Percentiles rank a stretch among this genome's conserved stretches.
phyloP scores from a whole-genome alignment of 192 early-diverging fungal genomes.

The Oehlia diaphana region DNA sequence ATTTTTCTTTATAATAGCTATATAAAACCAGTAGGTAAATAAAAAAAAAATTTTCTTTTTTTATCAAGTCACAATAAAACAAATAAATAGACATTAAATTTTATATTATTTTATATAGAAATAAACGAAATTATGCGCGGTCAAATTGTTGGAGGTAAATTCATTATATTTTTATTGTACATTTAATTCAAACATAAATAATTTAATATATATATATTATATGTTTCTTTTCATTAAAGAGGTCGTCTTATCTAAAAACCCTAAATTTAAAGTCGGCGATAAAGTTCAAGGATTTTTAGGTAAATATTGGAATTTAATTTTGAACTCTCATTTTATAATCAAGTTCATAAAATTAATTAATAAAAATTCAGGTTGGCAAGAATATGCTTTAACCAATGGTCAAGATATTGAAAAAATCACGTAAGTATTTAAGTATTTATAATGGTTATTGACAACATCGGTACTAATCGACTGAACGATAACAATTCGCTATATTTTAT shows the following conservation, averaged over 20 bases:
- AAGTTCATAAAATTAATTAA: neutral
- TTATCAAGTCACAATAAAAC: no score
- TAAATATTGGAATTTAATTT: neutral
- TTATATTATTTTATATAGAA: slow-evolving; percentile 26
- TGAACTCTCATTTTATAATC: neutral
- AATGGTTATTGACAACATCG: no score
- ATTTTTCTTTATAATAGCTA: neutral
- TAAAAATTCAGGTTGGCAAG: slow-evolving; percentile 43
- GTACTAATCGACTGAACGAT: no score
- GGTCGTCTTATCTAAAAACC: slow-evolving; percentile 42
- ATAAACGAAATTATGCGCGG: slow-evolving; percentile 50
- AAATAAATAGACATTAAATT: neutral
- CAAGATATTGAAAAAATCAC: slow-evolving; percentile 39
- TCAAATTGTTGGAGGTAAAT: slow-evolving; percentile 30
- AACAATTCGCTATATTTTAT: no score
- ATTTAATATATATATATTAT: neutral
- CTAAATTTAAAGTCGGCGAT: slow-evolving; percentile 41
- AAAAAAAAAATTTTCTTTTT: neutral
- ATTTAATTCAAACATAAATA: neutral
- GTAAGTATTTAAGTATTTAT: slow-evolving; percentile 15
- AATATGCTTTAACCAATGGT: slow-evolving; percentile 47
- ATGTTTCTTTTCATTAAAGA: slow-evolving; percentile 4
- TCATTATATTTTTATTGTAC: neutral
- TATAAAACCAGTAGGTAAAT: slow-evolving; percentile 15
- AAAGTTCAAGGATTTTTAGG: slow-evolving; percentile 1